Evolutionary conservation across 306 rosid species (phyloP).

Genomic region (Betula pendula): DNA sequence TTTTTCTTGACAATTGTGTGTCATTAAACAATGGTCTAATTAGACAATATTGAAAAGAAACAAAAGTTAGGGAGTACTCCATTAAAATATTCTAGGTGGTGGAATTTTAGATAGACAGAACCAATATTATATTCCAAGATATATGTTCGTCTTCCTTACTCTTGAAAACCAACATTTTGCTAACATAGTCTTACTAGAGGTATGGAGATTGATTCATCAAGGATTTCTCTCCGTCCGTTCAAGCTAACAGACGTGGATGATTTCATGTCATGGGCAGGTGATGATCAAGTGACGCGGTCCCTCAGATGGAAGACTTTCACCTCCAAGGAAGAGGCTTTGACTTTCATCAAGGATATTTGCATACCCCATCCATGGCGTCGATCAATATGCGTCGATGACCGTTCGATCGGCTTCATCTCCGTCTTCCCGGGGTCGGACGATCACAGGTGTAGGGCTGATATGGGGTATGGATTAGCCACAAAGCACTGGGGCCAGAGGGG

Average conservation of each 20-base stretch:
- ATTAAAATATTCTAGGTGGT: too few species aligned
- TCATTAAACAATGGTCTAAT: too few species aligned
- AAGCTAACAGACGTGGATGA: constrained; percentile 51
- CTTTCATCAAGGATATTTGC: constrained; percentile 55
- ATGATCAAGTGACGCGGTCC: constrained; percentile 40
- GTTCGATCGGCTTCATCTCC: constrained; percentile 44
- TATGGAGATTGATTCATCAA: constrained; percentile 36
- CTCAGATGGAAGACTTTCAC: constrained; percentile 40
- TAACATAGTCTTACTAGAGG: too few species aligned
- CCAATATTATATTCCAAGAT: too few species aligned
- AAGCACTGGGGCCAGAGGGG: constrained; percentile 57
- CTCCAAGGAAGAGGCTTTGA: constrained; percentile 53
- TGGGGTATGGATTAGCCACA: constrained; percentile 49
- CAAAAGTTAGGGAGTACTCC: too few species aligned
- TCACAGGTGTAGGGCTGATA: constrained; percentile 47
- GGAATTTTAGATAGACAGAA: not conserved
- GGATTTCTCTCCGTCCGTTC: constrained; percentile 48
- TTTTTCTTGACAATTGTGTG: too few species aligned
- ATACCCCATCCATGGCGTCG: constrained; percentile 66
- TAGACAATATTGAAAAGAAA: too few species aligned
- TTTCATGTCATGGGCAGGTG: constrained; percentile 61
- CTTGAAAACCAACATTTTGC: too few species aligned
- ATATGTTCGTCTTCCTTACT: too few species aligned
- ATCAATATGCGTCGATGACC: constrained; percentile 51
- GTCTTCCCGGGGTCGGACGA: constrained; percentile 39